phyloP scores from a whole-genome alignment of 2,329 filamentous ascomycete genomes.

The Colletotrichum cuscutae region DNA sequence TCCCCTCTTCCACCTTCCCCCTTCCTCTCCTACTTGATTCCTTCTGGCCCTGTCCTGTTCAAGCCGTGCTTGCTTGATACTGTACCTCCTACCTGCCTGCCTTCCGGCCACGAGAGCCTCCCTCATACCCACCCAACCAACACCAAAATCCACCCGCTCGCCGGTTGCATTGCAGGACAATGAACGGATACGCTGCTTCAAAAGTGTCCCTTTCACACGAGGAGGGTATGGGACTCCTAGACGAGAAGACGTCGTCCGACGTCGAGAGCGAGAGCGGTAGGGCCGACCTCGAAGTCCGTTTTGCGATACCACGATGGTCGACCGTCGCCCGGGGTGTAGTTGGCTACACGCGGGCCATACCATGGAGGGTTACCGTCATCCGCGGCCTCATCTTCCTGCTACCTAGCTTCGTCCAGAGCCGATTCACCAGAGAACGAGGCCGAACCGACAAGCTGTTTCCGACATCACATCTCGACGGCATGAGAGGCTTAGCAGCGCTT shows the following conservation, averaged over 20 bases:
- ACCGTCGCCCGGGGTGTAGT: slow-evolving; percentile 43
- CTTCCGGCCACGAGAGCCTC: slow-evolving; percentile 1
- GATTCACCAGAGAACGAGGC: slow-evolving; percentile 52
- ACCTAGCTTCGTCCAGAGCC: slow-evolving; percentile 63
- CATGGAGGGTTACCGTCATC: slow-evolving; percentile 50
- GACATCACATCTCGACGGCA: slow-evolving; percentile 68
- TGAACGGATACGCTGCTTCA: slow-evolving; percentile 52
- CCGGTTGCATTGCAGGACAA: slow-evolving; percentile 45
- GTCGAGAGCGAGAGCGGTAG: slow-evolving; percentile 53
- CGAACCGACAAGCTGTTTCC: slow-evolving; percentile 56
- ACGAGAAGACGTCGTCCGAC: slow-evolving; percentile 56
- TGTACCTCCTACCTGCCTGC: slow-evolving; percentile 1
- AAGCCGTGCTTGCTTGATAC: background rate
- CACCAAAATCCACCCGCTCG: background rate
- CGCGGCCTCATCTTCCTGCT: slow-evolving; percentile 57
- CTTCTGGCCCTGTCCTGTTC: slow-evolving; percentile 14
- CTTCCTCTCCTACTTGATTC: slow-evolving; percentile 8
- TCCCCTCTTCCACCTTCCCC: slow-evolving; percentile 19
- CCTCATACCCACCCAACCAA: background rate
- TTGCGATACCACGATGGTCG: slow-evolving; percentile 45
- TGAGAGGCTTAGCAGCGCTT: slow-evolving; percentile 66
- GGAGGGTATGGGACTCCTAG: slow-evolving; percentile 57
- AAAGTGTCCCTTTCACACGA: slow-evolving; percentile 49
- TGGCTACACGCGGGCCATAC: slow-evolving; percentile 43
- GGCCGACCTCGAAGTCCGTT: slow-evolving; percentile 50